A percentile compares a stretch with the other conserved stretches of the same genome.
Conservation (phyloP, 2,329 filamentous ascomycete genomes). For the Colletotrichum tofieldiae region DNA sequence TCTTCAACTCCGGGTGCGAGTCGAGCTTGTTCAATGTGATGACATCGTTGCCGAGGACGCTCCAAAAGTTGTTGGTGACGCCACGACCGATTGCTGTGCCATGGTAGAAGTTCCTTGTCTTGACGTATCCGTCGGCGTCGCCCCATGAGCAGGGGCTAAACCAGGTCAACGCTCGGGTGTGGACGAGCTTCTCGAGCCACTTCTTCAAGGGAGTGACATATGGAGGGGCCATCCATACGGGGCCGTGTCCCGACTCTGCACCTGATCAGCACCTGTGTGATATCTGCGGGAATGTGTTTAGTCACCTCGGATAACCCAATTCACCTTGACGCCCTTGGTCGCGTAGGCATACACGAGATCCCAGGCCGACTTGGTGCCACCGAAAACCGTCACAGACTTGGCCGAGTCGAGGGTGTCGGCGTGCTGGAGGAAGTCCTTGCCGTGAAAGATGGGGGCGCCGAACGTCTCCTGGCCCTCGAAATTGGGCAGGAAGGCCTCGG, state of each 20-base stretch:
- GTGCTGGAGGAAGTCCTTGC: constrained; percentile 61
- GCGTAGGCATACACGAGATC: constrained; percentile 77
- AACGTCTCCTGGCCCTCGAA: constrained; percentile 65
- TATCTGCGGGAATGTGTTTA: neutral
- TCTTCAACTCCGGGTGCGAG: constrained; percentile 65
- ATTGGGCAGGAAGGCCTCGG: constrained; percentile 62
- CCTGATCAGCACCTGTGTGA: neutral
- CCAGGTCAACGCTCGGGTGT: constrained; percentile 79
- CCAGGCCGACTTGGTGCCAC: constrained; percentile 76
- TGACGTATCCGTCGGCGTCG: constrained; percentile 71
- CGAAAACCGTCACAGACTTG: constrained; percentile 69
- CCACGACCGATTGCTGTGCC: constrained; percentile 69
- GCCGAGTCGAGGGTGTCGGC: constrained; percentile 57
- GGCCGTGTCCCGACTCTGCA: constrained; percentile 67
- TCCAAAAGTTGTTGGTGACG: constrained; percentile 72
- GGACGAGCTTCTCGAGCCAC: constrained; percentile 78
- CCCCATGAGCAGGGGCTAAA: constrained; percentile 84
- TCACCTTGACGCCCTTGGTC: constrained; percentile 67
- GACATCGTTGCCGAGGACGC: constrained; percentile 69
- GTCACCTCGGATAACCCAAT: constrained; percentile 72
- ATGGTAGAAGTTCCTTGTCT: constrained; percentile 70
- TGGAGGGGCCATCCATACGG: constrained; percentile 71
- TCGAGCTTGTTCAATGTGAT: constrained; percentile 69
- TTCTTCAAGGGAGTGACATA: constrained; percentile 79
- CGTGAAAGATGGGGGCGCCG: constrained; percentile 64